These are phyloP conservation scores for Craspedostauros australis DNA, from an alignment of 108 stramenopile species.

Conservation along the genomic window DNA sequence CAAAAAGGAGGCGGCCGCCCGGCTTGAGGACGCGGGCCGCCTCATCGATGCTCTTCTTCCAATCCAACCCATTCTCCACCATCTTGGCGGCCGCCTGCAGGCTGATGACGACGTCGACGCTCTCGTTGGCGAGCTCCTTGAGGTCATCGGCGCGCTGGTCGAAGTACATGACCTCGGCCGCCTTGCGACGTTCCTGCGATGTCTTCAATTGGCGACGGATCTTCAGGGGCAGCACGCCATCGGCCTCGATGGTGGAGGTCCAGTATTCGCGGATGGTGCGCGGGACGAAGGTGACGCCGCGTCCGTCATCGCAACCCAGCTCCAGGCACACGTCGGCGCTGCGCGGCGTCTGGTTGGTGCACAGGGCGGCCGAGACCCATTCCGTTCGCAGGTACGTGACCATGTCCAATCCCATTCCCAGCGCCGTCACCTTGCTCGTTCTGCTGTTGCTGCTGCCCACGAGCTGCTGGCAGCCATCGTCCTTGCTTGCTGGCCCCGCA, in stretches of 20 bases:
- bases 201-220: constrained; percentile 61
- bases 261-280: constrained; percentile 66
- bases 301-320: constrained; percentile 72
- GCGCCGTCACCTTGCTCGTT: constrained; percentile 6
- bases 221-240: constrained; percentile 45
- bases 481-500: too few species aligned
- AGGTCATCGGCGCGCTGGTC: constrained; percentile 70
- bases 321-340: constrained; percentile 56
- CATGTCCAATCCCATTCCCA: constrained; percentile 67
- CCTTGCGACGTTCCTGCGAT: constrained; percentile 48
- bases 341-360: constrained; percentile 81
- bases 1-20: constrained; percentile 79
- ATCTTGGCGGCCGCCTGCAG: constrained; percentile 58
- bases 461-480: too few species aligned
- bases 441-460: too few species aligned
- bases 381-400: constrained; percentile 81
- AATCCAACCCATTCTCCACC: constrained; percentile 74
- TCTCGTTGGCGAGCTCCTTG: constrained; percentile 48
- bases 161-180: constrained; percentile 27
- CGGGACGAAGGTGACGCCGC: constrained; percentile 76
- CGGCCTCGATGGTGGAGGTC: constrained; percentile 58
- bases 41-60: constrained; percentile 68
- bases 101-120: constrained; percentile 73
- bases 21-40: constrained; percentile 79
- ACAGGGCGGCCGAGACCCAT: constrained; percentile 78